Evolutionary conservation across 352 stramenopile species (phyloP).

Genomic region (Phytopythium cucurbitacearum): DNA sequence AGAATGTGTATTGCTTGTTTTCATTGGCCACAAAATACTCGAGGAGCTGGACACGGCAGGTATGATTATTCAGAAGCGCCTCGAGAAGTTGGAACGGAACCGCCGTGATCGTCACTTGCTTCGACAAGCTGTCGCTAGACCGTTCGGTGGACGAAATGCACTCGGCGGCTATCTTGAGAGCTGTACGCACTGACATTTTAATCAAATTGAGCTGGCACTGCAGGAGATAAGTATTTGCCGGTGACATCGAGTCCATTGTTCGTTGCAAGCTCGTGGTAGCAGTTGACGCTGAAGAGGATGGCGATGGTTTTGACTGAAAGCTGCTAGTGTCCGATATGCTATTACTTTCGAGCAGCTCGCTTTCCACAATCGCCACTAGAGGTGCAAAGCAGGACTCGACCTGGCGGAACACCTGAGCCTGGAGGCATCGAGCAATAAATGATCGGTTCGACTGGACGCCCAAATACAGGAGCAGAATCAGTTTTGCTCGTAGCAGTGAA

Average conservation of each 20-base stretch:
- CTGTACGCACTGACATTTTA: conserved; percentile 48
- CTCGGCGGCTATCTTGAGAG: conserved; percentile 61
- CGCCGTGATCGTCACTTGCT: conserved; percentile 26
- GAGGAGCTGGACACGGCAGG: conserved; percentile 48
- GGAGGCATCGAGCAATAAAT: conserved; percentile 40
- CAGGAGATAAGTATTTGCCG: conserved; percentile 41
- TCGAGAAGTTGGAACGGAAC: conserved; percentile 51
- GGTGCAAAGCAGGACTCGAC: conserved; percentile 27
- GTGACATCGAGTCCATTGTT: conserved; percentile 4
- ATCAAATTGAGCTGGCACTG: conserved; percentile 63
- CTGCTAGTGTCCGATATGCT: not conserved
- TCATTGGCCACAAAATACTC: conserved; percentile 55
- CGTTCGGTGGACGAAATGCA: conserved; percentile 39
- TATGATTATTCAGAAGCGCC: conserved; percentile 35
- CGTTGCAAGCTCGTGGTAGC: conserved; percentile 3
- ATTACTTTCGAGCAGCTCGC: not conserved
- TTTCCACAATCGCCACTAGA: conserved; percentile 10
- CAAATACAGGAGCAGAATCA: conserved; percentile 59
- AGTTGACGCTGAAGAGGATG: conserved; percentile 12
- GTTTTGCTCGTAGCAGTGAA: conserved; percentile 51
- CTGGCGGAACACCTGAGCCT: conserved; percentile 19
- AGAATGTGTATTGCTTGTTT: conserved; percentile 63
- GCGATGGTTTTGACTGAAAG: not conserved
- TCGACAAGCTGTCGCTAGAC: conserved; percentile 9
- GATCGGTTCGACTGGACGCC: conserved; percentile 37